Evolutionary conservation across 768 basidiomycete species (phyloP), one percentile per base, ranked within the genome.

Genomic region (Lactarius trivialis): DNA sequence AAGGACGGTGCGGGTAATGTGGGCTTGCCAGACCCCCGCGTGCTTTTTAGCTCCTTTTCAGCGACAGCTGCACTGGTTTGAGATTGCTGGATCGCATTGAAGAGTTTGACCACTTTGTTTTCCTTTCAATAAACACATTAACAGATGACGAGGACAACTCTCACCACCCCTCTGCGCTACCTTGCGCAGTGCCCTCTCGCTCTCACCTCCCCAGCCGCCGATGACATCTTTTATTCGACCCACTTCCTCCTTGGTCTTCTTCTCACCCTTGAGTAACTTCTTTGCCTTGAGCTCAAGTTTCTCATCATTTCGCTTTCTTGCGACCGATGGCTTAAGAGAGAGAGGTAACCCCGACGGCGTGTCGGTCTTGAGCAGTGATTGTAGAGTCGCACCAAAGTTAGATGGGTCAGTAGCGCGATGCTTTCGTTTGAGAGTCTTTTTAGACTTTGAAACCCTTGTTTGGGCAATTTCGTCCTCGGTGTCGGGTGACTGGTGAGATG

Each of bases 161-260:
- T 55, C 71, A 89, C 89, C 89, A 74, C 89, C 89, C 71, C 89
- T 78, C 75, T 87, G 97, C 66, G 86, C 96, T 73, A 82, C 91
- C 79, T 88, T 98, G 72, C 81, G 83, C 69, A 85, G 77, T 62
- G 81, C 86, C 73, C 82, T 82, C 76, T 86, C 92, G 73, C 82
- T 83, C 73, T 90, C 89, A 14, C 82, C 88, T 33, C 89, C 94
- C 94, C 93, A 97, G 45, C 92, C 93, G 60, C 86, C 91, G 71
- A 89, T 91, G 17, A 85, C 83, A 71, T 88, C 86, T 43, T 76
- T 81, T 66, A 88, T 79, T 60, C 83, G 76, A 14, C 83, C 82
- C 65, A 77, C 84, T 65, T 89, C 88, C 65, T 89, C 88, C 66
- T 80, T 87, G 64, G 85, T 88, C 70, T 85, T 89, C 72, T 79